Base-by-base conservation (phyloP, 2,329 filamentous ascomycete species). In the Epichloe uncinata region DNA sequence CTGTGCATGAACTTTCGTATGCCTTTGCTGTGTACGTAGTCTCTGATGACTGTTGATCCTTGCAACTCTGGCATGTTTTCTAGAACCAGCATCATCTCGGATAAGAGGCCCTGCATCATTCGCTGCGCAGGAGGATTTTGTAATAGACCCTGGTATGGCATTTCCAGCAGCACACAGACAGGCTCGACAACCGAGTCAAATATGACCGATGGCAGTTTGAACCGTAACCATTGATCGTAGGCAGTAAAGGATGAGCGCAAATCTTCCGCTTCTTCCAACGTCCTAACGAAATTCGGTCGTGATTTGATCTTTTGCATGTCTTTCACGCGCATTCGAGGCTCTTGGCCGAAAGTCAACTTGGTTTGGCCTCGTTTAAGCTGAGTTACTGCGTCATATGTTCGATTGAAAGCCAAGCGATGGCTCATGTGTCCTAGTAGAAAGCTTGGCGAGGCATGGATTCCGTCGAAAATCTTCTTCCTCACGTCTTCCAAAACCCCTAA, bases 401-500 rank as follows among this genome's bases (percentile, higher is more conserved):
- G 65, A 52, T 73, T 65, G 46, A 69, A 67, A 3, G 57, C 66
- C 4, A 82, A 54, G 0, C 68, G 64, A 52, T 77, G 69, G n/a
- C 65, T 69, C 63, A 75, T 71, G 51, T 80, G 73, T 8, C 86
- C 87, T 30, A 89, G 63, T 52, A 96, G 73, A 58, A 94, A 95
- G 50, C 78, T 79, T 2, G 93, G 93, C 26, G 85, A 76, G 0
- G 69, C 71, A 1, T 67, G 63, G 0, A 77, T 72, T 53, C 90
- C 77, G 0, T 78, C 74, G 57, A 95, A 96, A 30, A 94, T 64
- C 11, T 75, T 65, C 35, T 74, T 66, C 58, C 87, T 88, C 40
- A 96, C 74, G 45, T 82, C 76, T 45, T 97, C 89, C n/a, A 88
- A 73, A 2, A 88, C 71, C 0, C 93, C 91, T 65, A 97, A 78